Evolutionary conservation across 2,329 filamentous ascomycete genomes (phyloP), one percentile per base, ranked within the genome.

Genomic region (Epichloe uncinata): DNA sequence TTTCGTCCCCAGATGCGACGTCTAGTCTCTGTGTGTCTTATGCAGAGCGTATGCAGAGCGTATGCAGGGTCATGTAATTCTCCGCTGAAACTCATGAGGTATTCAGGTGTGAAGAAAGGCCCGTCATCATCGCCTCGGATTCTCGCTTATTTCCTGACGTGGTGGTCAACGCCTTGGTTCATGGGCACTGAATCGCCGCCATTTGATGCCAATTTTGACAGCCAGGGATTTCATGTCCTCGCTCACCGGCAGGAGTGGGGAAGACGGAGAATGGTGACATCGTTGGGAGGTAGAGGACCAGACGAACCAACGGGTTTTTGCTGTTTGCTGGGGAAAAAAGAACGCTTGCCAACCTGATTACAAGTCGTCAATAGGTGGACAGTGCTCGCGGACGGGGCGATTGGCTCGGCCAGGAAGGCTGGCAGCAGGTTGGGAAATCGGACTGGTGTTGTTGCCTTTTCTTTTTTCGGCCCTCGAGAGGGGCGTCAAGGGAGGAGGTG

Each of bases 1-100:
- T 43, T 57, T 57, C 50, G 54, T 49, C 13, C 52, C 33, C 57
- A 55, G 38, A 47, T 52, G 50, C 52, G 52, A 50, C 48, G 44
- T 46, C 51, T 54, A 49, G 51, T 53, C 43, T 52, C 45, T 52
- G 48, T n/a, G 49, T 54, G 48, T 52, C 50, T 53, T 40, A 52
- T 43, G 38, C 47, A 26, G 22, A 26, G 22, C 7, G 22, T 26
- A 30, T 30, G 26, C 7, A 50, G 49, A 50, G 50, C 50, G 52
- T 50, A 49, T 42, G 49, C 53, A 56, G 51, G 49, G 50, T 45
- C 38, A 46, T 35, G 44, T 18, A 38, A 34, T 16, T 30, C 30
- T 48, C 11, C 37, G 38, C 47, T 43, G 18, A 33, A 12, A 8
- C 8, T 36, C 15, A 38, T 49, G 48, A 26, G 30, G 41, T 30